A percentile compares a stretch with the other conserved stretches of the same genome.
Evolutionary conservation across 2,329 filamentous ascomycete species (phyloP).

Genomic region (Sporothrix protearum): DNA sequence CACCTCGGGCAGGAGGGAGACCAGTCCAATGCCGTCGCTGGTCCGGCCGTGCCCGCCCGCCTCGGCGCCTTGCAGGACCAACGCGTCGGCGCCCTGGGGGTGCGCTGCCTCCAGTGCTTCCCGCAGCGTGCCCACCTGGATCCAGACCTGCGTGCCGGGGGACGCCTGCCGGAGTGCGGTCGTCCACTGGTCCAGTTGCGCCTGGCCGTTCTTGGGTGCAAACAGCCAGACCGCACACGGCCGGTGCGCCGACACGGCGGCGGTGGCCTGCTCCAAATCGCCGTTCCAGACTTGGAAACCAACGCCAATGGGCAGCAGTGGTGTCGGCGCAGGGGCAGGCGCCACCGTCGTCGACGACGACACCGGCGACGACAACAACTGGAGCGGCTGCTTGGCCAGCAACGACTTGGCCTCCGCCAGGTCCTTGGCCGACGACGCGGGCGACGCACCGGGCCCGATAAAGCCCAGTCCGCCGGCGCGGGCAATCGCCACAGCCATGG

Average conservation of each 20-base stretch:
- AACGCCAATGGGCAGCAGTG: slow-evolving; percentile 51
- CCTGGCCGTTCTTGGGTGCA: slow-evolving; percentile 49
- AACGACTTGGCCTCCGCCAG: background rate
- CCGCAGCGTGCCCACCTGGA: slow-evolving; percentile 59
- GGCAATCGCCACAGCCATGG: slow-evolving; percentile 40
- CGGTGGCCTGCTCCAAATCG: slow-evolving; percentile 43
- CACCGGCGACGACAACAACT: background rate
- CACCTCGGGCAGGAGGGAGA: slow-evolving; percentile 58
- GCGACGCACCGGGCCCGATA: slow-evolving; percentile 24
- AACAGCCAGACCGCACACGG: slow-evolving; percentile 66
- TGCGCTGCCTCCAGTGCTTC: slow-evolving; percentile 52
- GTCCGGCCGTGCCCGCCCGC: slow-evolving; percentile 61
- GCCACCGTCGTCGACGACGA: slow-evolving; percentile 30
- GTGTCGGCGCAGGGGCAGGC: slow-evolving; percentile 29
- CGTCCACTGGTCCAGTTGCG: slow-evolving; percentile 33
- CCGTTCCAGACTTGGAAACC: slow-evolving; percentile 59
- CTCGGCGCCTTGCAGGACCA: slow-evolving; percentile 62
- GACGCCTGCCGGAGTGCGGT: slow-evolving; percentile 40
- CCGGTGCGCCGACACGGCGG: slow-evolving; percentile 48
- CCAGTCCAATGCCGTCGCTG: slow-evolving; percentile 49
- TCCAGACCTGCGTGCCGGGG: slow-evolving; percentile 38
- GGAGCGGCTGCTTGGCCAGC: slow-evolving; percentile 29
- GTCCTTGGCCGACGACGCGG: slow-evolving; percentile 22
- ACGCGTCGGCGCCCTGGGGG: slow-evolving; percentile 54
- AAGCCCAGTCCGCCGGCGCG: slow-evolving; percentile 42